These are phyloP conservation scores for Pseudocercospora musae DNA, from an alignment of 2,329 filamentous ascomycete species.

Conservation along the genomic window DNA sequence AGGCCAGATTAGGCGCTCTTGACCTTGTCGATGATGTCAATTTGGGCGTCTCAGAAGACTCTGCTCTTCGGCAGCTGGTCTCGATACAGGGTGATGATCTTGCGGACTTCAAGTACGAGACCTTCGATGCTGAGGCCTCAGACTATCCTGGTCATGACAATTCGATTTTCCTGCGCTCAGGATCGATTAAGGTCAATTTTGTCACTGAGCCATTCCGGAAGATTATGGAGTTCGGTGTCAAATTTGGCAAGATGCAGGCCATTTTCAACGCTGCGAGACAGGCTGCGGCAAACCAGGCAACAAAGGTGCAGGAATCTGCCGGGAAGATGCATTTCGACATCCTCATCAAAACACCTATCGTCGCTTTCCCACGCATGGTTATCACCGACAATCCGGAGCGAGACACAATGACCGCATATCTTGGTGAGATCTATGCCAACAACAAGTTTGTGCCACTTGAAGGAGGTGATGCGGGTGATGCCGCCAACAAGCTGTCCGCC, in stretches of 20 bases:
- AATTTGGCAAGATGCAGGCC: constrained; percentile 99
- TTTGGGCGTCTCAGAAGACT: constrained; percentile 76
- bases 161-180: constrained; percentile 82
- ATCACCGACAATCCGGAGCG: constrained; percentile 65
- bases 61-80: constrained; percentile 78
- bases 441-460: constrained; percentile 87
- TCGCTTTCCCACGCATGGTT: constrained; percentile 84
- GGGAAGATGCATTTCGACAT: constrained; percentile 93
- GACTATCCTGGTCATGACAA: constrained; percentile 93
- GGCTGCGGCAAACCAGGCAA: constrained; percentile 90
- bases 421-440: constrained; percentile 95
- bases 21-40: constrained; percentile 92
- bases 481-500: constrained; percentile 84
- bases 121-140: constrained; percentile 73
- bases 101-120: constrained; percentile 96
- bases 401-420: constrained; percentile 84
- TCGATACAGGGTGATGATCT: constrained; percentile 94
- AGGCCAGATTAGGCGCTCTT: constrained; percentile 80
- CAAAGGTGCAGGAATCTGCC: constrained; percentile 84
- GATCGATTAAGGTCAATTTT: constrained; percentile 96
- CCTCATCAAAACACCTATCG: constrained; percentile 88
- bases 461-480: constrained; percentile 67
- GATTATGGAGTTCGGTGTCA: constrained; percentile 95
- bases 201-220: constrained; percentile 96
- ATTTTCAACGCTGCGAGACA: constrained; percentile 96